A percentile compares a stretch with the other conserved stretches of the same genome.
These are phyloP conservation scores for Penicillium vulpinum DNA, from an alignment of 2,329 filamentous ascomycete species.

Conservation along the genomic window DNA sequence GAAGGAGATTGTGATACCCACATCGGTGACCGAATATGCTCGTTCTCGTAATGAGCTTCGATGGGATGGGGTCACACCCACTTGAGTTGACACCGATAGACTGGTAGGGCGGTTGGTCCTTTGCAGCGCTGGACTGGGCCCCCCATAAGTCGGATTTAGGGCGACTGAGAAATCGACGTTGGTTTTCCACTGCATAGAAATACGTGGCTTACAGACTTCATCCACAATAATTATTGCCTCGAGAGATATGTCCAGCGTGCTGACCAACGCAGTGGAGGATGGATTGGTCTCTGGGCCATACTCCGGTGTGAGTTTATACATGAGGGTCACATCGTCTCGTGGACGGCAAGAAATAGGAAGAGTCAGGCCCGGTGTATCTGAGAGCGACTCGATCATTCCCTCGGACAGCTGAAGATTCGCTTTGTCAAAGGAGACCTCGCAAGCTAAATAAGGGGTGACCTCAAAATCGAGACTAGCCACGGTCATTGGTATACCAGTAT, in stretches of 20 bases:
- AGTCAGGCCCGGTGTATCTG: slow-evolving; percentile 35
- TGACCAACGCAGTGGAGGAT: slow-evolving; percentile 41
- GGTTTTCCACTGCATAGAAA: slow-evolving; percentile 51
- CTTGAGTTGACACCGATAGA: slow-evolving; percentile 37
- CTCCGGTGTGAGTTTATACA: slow-evolving; percentile 54
- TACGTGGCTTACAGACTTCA: slow-evolving; percentile 44
- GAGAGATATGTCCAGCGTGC: slow-evolving; percentile 50
- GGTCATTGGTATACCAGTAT: slow-evolving; percentile 47
- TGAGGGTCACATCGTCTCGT: slow-evolving; percentile 58
- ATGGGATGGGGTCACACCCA: slow-evolving; percentile 24
- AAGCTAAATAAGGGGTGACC: slow-evolving; percentile 53
- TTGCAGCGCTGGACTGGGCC: slow-evolving; percentile 48
- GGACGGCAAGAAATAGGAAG: slow-evolving; percentile 49
- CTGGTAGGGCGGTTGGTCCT: slow-evolving; percentile 48
- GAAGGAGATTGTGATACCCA: slow-evolving; percentile 58
- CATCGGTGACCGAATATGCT: slow-evolving; percentile 41
- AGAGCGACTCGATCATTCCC: slow-evolving; percentile 49
- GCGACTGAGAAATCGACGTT: slow-evolving; percentile 52
- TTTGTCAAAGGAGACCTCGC: slow-evolving; percentile 52
- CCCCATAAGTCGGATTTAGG: slow-evolving; percentile 50
- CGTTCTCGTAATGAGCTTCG: slow-evolving; percentile 39
- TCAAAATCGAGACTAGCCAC: slow-evolving; percentile 58
- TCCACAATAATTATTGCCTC: slow-evolving; percentile 44
- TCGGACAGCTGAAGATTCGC: slow-evolving; percentile 50
- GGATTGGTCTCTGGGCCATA: slow-evolving; percentile 38